Percentiles rank a stretch among this genome's conserved stretches.
phyloP scores from a whole-genome alignment of 1,284 basidiomycete genomes.

The Cystobasidium pallidum region DNA sequence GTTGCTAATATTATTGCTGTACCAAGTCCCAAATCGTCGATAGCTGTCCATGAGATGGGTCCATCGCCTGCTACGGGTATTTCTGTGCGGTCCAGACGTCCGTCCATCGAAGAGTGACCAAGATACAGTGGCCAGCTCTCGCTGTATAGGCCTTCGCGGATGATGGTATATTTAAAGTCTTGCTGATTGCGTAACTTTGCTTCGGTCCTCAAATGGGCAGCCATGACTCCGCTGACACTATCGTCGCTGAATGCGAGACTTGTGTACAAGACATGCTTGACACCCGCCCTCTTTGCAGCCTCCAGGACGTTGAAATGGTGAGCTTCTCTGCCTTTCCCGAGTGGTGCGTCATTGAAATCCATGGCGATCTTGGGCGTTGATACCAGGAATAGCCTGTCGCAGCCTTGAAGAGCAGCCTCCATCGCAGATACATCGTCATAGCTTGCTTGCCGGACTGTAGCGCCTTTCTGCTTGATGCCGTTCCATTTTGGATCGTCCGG shows the following conservation, averaged over 20 bases:
- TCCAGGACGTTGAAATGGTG: conserved; percentile 22
- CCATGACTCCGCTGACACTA: conserved; percentile 23
- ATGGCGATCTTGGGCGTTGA: conserved; percentile 23
- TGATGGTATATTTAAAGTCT: conserved; percentile 26
- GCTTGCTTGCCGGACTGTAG: conserved; percentile 13
- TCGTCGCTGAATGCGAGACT: conserved; percentile 18
- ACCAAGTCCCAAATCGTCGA: conserved; percentile 30
- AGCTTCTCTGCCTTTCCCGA: conserved; percentile 21
- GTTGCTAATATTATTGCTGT: conserved; percentile 30
- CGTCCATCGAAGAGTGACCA: conserved; percentile 21
- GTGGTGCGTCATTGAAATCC: conserved; percentile 25
- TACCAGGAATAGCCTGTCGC: conserved; percentile 21
- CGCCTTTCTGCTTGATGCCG: conserved; percentile 4
- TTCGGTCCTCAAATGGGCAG: conserved; percentile 24
- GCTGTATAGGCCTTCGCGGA: conserved; percentile 31
- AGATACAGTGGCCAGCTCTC: conserved; percentile 35
- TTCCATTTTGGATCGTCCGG: conserved; percentile 10
- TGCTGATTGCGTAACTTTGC: conserved; percentile 6
- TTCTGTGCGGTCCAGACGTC: not conserved
- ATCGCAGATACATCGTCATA: conserved; percentile 12
- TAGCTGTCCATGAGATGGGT: conserved; percentile 27
- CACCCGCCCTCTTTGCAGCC: conserved; percentile 22
- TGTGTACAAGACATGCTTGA: conserved; percentile 25
- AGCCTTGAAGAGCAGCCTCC: conserved; percentile 10
- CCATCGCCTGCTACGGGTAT: conserved; percentile 21